Evolutionary conservation across 1,284 basidiomycete genomes (phyloP), one percentile per base, ranked within the genome.

Genomic region (Austroboletus sp.): DNA sequence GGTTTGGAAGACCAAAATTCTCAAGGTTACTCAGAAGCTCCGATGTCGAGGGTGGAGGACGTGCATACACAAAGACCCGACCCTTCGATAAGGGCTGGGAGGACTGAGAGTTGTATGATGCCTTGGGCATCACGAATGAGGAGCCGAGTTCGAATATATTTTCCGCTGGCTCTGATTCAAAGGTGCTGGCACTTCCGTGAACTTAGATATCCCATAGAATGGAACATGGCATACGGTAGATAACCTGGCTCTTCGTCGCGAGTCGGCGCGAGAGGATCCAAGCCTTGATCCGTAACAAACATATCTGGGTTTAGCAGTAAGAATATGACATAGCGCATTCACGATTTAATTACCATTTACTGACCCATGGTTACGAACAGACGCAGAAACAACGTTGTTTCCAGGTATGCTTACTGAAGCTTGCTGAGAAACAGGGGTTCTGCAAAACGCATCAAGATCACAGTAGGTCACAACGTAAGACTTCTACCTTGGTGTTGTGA

Each of bases 21-120:
- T 79, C 76, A 33, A 88, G 64, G 19, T 72, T 78, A 3, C 60
- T 60, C 10, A 79, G 48, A 0, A 95, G 71, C 9, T 80, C 70
- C 0, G 63, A 57, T 2, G 63, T 45, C 2, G 75, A 66, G 2
- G 90, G 90, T 0, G 89, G 81, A 5, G 65, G 52, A 3, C 57
- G 46, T 3, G 66, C 60, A 54, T 84, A 92, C 21, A 68, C 57
- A 65, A 57, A 43, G 6, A 37, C 31, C 4, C 42, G 50, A 35
- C 53, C 40, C 6, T 30, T 44, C 2, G 23, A 43, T 3, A 40
- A 39, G 13, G 48, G 35, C 10, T 46, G 57, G 17, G 56, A 40
- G 2, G 17, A 4, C 35, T 37, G 48, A n/a, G 48, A 51, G 15
- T 40, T 44, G 41, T 58, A 58, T 3, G 56, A 65, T 4, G 63